Evolutionary conservation across 2,329 filamentous ascomycete species (phyloP), one percentile per base, ranked within the genome.

Genomic region (Aspergillus viridinutans): DNA sequence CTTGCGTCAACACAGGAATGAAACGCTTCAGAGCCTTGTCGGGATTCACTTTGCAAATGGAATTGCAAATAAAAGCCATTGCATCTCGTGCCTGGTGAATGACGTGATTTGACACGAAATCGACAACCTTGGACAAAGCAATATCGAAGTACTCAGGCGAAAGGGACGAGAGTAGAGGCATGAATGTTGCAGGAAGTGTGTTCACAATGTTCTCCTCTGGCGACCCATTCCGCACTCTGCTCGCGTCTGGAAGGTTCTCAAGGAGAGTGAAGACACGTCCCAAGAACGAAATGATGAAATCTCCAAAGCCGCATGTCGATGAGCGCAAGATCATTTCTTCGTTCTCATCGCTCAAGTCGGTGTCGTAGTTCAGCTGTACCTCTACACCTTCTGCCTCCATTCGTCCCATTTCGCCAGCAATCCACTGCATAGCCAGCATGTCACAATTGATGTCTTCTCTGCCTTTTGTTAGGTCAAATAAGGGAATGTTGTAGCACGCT

Each of bases 191-290:
- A 2, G 94, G 94, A 23, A 99, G 78, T 1, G 92, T 95, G 70
- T 97, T 97, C 70, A 97, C 92, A 50, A 99, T 92, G 66, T 92
- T 96, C 68, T 99, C 95, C 73, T 99, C 94, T 0, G 94, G 94
- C 5, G 92, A 95, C 10, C 92, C 92, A 58, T 90, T 92, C 59
- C 93, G 88, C 32, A 96, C 86, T 57, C 93, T 85, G 29, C 91
- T 89, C 9, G 92, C 86, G 75, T 99, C 95, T 0, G 94, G 94
- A 43, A 99, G 79, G 67, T 99, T 99, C 73, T 99, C 94, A 23
- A 99, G 76, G 9, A 99, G 82, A 0, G 92, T 97, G 72, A 99
- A 99, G 7, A 99, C 92, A 66, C 94, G 92, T 53, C 92, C 94
- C 7, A 99, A 80, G 64, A 99, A 88, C 7, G 92, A 90, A 53